A percentile compares a stretch with the other conserved stretches of the same genome.
phyloP scores from a whole-genome alignment of 2,329 filamentous ascomycete genomes.

The Moelleriella libera region DNA sequence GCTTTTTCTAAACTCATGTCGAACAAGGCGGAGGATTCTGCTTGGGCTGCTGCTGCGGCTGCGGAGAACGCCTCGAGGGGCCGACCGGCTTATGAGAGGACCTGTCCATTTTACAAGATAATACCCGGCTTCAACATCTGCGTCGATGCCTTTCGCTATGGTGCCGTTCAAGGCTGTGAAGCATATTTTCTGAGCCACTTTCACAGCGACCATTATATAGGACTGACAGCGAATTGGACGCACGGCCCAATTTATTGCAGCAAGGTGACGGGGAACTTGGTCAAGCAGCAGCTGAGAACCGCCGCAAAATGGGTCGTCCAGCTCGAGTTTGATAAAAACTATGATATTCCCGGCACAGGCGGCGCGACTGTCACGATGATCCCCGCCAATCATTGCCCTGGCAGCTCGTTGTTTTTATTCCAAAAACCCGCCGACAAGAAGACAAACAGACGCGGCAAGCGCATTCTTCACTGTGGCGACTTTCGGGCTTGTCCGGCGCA shows the following conservation, averaged over 20 bases:
- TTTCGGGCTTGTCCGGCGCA: slow-evolving; percentile 85
- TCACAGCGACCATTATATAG: slow-evolving; percentile 94
- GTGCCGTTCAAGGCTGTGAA: slow-evolving; percentile 78
- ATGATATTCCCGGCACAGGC: slow-evolving; percentile 62
- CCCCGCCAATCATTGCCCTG: slow-evolving; percentile 89
- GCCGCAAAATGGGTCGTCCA: slow-evolving; percentile 74
- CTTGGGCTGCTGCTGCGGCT: slow-evolving; percentile 79
- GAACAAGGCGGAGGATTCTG: slow-evolving; percentile 73
- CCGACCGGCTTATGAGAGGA: slow-evolving; percentile 75
- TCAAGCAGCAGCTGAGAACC: slow-evolving; percentile 73
- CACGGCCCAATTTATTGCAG: slow-evolving; percentile 97
- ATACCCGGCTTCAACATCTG: slow-evolving; percentile 85
- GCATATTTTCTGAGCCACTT: slow-evolving; percentile 98
- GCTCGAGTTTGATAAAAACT: slow-evolving; percentile 69
- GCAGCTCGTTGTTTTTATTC: slow-evolving; percentile 86
- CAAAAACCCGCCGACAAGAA: slow-evolving; percentile 59
- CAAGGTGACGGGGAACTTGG: slow-evolving; percentile 77
- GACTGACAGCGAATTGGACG: slow-evolving; percentile 73
- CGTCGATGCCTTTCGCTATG: slow-evolving; percentile 92
- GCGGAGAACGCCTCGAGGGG: slow-evolving; percentile 66
- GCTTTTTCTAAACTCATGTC: slow-evolving; percentile 94
- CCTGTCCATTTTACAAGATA: slow-evolving; percentile 97
- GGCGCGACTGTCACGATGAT: slow-evolving; percentile 87
- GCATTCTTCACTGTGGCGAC: slow-evolving; percentile 89
- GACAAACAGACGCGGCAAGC: slow-evolving; percentile 46